phyloP scores from a whole-genome alignment of 495 filamentous ascomycete genomes.

The Jackrogersella minutella region DNA sequence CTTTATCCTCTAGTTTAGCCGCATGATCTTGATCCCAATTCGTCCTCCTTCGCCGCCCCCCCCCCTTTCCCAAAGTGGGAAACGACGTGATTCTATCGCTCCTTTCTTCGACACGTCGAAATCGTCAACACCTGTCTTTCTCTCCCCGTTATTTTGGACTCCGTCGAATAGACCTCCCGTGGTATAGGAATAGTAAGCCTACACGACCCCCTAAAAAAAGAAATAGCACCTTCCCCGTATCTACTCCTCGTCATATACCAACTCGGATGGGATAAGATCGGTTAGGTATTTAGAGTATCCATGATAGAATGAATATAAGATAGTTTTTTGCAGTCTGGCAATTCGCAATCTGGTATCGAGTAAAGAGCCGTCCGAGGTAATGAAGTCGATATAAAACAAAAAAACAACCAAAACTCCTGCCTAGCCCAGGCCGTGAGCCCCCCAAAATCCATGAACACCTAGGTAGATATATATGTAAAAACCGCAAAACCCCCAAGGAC shows the following conservation, averaged over 20 bases:
- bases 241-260: slow-evolving; percentile 25
- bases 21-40: slow-evolving; percentile 26
- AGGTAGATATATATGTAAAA: slow-evolving; percentile 26
- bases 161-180: slow-evolving; percentile 28
- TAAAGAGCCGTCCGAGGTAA: slow-evolving; percentile 8
- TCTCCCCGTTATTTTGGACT: slow-evolving; percentile 35
- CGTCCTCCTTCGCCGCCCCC: slow-evolving; percentile 15
- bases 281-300: slow-evolving; percentile 35
- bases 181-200: slow-evolving; percentile 18
- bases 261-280: slow-evolving; percentile 24
- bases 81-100: slow-evolving; percentile 30
- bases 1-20: slow-evolving; percentile 40
- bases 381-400: too few species aligned
- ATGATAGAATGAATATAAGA: slow-evolving; percentile 23
- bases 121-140: slow-evolving; percentile 21
- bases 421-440: slow-evolving; percentile 5
- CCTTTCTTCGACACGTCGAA: slow-evolving; percentile 19
- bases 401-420: slow-evolving; percentile 27
- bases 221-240: slow-evolving; percentile 13
- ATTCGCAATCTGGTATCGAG: slow-evolving; percentile 42
- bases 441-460: slow-evolving; percentile 19
- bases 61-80: slow-evolving; percentile 28
- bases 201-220: not conserved
- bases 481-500: slow-evolving; percentile 14
- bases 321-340: slow-evolving; percentile 37